Evolutionary conservation across 2,329 filamentous ascomycete species (phyloP).

Genomic region (Catunica adiposa): DNA sequence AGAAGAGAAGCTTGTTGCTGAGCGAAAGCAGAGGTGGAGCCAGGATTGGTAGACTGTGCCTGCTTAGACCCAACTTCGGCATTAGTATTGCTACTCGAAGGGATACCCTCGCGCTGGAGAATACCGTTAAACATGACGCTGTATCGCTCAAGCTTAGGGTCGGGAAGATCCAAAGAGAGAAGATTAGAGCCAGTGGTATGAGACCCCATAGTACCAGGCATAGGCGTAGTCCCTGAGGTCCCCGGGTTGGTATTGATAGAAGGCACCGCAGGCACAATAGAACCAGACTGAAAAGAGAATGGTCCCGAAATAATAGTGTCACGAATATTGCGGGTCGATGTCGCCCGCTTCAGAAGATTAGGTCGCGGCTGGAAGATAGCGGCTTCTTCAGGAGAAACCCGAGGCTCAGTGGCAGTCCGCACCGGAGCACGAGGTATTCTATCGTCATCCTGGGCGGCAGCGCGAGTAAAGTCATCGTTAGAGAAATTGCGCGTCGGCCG

Average conservation of each 20-base stretch:
- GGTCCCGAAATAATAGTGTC: conserved; percentile 5
- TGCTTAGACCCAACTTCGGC: neutral
- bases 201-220: neutral
- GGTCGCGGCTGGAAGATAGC: conserved; percentile 12
- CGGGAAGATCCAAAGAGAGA: conserved; percentile 66
- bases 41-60: neutral
- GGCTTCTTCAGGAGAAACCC: conserved; percentile 7
- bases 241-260: neutral
- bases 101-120: conserved; percentile 29
- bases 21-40: neutral
- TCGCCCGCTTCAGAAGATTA: conserved; percentile 2
- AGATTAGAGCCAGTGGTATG: conserved; percentile 21
- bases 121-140: conserved; percentile 83
- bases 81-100: neutral
- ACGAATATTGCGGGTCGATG: neutral
- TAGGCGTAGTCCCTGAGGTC: neutral
- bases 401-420: neutral
- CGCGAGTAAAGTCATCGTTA: neutral
- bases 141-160: conserved; percentile 68
- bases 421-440: neutral
- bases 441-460: neutral
- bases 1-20: conserved; percentile 28
- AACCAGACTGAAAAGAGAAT: neutral
- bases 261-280: conserved; percentile 5
- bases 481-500: conserved; percentile 1